Evolutionary conservation across 768 basidiomycete species (phyloP).

Genomic region (Trametes meyenii): DNA sequence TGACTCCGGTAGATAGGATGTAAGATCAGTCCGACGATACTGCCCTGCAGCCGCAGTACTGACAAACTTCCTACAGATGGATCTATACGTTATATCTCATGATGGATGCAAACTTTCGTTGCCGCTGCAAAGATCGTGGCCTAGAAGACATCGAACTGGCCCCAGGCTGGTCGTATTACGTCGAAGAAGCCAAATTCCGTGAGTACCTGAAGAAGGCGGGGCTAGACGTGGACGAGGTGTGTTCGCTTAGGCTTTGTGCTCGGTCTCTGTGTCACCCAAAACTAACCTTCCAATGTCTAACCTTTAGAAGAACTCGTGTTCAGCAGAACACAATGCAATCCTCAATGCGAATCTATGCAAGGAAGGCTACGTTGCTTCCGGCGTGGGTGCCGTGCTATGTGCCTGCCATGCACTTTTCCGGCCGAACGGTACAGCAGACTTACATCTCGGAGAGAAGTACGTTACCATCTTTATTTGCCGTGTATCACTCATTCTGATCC

Average conservation of each 20-base stretch:
- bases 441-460: neutral
- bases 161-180: neutral
- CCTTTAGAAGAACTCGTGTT: neutral
- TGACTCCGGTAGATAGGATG: neutral
- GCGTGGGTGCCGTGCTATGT: conserved; percentile 19
- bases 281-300: too few species aligned
- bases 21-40: neutral
- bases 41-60: too few species aligned
- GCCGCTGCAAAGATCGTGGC: neutral
- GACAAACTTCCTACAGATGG: neutral
- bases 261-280: too few species aligned
- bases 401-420: conserved; percentile 1
- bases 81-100: neutral
- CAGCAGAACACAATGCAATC: conserved; percentile 1
- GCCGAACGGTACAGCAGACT: neutral
- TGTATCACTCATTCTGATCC: neutral
- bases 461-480: too few species aligned
- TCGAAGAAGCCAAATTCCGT: neutral
- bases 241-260: too few species aligned
- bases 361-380: conserved; percentile 7
- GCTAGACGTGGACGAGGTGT: neutral
- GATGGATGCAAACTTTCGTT: neutral
- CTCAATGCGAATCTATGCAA: conserved; percentile 9
- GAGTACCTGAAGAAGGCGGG: neutral
- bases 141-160: neutral